These are phyloP conservation scores for Hippophae tibetana DNA, from an alignment of 306 rosid genomes.

Conservation along the genomic window DNA sequence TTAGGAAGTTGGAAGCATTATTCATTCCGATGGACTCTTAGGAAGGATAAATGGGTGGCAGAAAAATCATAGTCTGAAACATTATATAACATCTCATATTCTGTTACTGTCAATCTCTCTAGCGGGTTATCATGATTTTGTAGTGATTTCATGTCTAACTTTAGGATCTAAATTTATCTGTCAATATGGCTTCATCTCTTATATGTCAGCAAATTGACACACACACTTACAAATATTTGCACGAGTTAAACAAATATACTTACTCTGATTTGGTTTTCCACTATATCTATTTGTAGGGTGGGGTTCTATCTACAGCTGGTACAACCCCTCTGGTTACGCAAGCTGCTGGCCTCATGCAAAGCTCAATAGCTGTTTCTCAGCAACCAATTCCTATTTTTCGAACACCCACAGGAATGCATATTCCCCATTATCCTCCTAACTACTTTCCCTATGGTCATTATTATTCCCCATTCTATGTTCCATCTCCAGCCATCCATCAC, in stretches of 20 bases:
- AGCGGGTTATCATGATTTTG: too few species aligned
- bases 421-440: slow-evolving; percentile 84
- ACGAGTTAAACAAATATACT: not conserved
- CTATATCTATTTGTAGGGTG: slow-evolving; percentile 55
- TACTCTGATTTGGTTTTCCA: slow-evolving; percentile 13
- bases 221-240: not conserved
- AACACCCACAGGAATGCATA: slow-evolving; percentile 67
- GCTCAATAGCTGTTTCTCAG: slow-evolving; percentile 76
- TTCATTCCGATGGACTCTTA: too few species aligned
- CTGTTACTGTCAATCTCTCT: too few species aligned
- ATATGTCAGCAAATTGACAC: not conserved
- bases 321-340: slow-evolving; percentile 69
- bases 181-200: too few species aligned
- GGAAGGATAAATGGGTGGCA: too few species aligned
- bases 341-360: slow-evolving; percentile 86
- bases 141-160: too few species aligned
- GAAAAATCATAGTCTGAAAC: too few species aligned
- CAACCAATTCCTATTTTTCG: slow-evolving; percentile 84
- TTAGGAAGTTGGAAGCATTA: too few species aligned
- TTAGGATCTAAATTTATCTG: too few species aligned
- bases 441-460: slow-evolving; percentile 82
- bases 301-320: slow-evolving; percentile 64
- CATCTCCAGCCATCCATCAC: slow-evolving; percentile 85
- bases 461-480: slow-evolving; percentile 66
- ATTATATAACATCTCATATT: too few species aligned